A percentile compares a stretch with the other conserved stretches of the same genome.
phyloP scores from a whole-genome alignment of 2,329 filamentous ascomycete species.

The Aspergillus flavus region DNA sequence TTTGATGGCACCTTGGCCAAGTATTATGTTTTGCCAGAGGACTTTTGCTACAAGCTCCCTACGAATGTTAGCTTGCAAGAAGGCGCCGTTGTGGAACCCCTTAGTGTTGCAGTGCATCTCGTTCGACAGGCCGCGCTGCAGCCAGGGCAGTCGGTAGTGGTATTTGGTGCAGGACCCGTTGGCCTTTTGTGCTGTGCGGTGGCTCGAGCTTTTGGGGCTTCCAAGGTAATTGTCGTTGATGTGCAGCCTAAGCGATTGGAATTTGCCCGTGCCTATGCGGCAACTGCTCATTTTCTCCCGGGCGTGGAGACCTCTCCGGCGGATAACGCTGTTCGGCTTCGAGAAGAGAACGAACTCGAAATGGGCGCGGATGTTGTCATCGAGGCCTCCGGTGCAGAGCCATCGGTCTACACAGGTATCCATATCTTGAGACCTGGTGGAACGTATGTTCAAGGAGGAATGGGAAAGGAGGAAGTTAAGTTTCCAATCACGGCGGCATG shows the following conservation, averaged over 20 bases:
- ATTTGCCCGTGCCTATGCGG: conserved; percentile 59
- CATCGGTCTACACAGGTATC: conserved; percentile 72
- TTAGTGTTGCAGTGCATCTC: conserved; percentile 85
- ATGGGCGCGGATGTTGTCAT: conserved; percentile 66
- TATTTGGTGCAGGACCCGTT: conserved; percentile 86
- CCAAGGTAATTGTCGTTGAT: conserved; percentile 80
- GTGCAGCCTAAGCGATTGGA: conserved; percentile 77
- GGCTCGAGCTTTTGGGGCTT: conserved; percentile 78
- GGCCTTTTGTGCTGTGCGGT: conserved; percentile 87
- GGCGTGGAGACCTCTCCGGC: background rate
- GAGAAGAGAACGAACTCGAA: background rate
- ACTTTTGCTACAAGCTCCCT: conserved; percentile 92
- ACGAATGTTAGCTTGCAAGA: conserved; percentile 76
- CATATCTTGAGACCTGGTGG: conserved; percentile 71
- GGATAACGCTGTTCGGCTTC: background rate
- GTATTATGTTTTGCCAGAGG: conserved; percentile 79
- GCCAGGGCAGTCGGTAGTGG: conserved; percentile 75
- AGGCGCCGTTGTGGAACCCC: conserved; percentile 86
- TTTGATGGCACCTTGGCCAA: conserved; percentile 86
- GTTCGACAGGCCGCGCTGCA: conserved; percentile 71
- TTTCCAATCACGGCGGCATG: conserved; percentile 61
- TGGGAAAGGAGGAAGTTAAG: conserved; percentile 81
- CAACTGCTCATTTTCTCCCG: background rate
- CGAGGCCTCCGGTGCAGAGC: conserved; percentile 76
- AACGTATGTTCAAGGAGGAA: conserved; percentile 80